Base-by-base conservation (phyloP, 805 yeast species). In the Torulaspora quercuum region DNA sequence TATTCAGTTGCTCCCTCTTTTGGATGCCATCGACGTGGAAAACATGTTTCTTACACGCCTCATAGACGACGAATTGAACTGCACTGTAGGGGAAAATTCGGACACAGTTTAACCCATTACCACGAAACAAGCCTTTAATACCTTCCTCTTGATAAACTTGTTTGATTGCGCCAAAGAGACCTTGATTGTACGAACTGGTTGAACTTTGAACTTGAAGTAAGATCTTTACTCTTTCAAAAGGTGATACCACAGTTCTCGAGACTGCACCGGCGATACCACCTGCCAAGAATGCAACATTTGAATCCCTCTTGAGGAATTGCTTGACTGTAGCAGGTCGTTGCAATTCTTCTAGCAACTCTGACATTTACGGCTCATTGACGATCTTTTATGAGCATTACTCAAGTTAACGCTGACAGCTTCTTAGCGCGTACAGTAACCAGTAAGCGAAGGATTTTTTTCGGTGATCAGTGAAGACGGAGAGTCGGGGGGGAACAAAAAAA, bases 31-130 rank as follows among this genome's bases (percentile, higher is more conserved):
- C 58, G 3, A 57, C 52, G 21, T 57, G 52, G 36, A 61, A 52
- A 7, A 75, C 45, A 21, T 64, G 41, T 21, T 50, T 65, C 55
- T 79, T 83, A 49, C 73, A 64, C 49, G 59, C 69, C 49, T 90
- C 90, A 59, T 83, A 90, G 6, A 83, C 87, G 18, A 87, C 75
- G 64, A 86, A 90, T 63, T 90, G 98, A 9, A 88, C 94, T 0
- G 97, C 97, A 41, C 90, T 80, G 56, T 90, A 90, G 1, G 98
- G 98, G 44, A 90, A 77, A 16, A 92, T 86, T 37, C 98, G 69
- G 2, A 90, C 63, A 67, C 97, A 89, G 59, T 90, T 90, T 43
- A 86, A 69, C 0, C 90, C 85, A 61, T 90, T 90, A 1, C 98
- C 98, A 31, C 97, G 68, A 61, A 86, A 85, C 50, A 83, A 67